Evolutionary conservation across 345 rosid genomes (phyloP).

Genomic region (Eutrema yunnanense): DNA sequence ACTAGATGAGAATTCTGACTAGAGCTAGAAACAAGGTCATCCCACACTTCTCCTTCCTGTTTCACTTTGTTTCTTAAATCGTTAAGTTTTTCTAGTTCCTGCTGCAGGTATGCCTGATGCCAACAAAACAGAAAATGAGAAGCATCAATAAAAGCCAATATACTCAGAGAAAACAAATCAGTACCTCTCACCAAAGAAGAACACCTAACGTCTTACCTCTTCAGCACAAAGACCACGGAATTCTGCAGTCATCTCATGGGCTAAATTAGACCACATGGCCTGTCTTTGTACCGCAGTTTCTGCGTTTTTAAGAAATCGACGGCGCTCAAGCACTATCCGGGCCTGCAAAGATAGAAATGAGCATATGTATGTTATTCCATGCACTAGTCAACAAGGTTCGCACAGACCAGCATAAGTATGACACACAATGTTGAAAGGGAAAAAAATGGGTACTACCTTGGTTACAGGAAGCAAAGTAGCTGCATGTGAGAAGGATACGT

Average conservation of each 20-base stretch:
- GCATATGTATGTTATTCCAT: neutral
- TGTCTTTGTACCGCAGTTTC: slow-evolving; percentile 94
- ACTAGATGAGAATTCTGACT: slow-evolving; percentile 97
- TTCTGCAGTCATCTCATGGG: slow-evolving; percentile 99
- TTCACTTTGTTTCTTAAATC: slow-evolving; percentile 96
- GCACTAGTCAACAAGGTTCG: neutral
- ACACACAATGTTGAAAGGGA: neutral
- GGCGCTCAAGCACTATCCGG: slow-evolving; percentile 94
- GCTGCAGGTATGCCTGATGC: slow-evolving; percentile 94
- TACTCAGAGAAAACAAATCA: neutral
- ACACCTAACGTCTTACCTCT: slow-evolving; percentile 50
- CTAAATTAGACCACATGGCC: slow-evolving; percentile 98
- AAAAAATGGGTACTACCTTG: slow-evolving; percentile 42
- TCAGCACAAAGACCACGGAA: slow-evolving; percentile 99
- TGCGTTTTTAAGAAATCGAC: slow-evolving; percentile 88
- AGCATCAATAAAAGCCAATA: slow-evolving; percentile 6
- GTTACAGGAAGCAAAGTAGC: slow-evolving; percentile 97
- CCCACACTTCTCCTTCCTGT: slow-evolving; percentile 97
- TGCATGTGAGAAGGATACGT: slow-evolving; percentile 96
- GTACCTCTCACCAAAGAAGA: neutral
- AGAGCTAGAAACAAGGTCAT: slow-evolving; percentile 90
- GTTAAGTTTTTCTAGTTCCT: slow-evolving; percentile 93
- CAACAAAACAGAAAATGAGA: slow-evolving; percentile 24
- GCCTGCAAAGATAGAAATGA: slow-evolving; percentile 41
- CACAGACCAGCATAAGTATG: neutral